These are phyloP conservation scores for Pholiota molesta DNA, from an alignment of 768 basidiomycete species.

Conservation along the genomic window DNA sequence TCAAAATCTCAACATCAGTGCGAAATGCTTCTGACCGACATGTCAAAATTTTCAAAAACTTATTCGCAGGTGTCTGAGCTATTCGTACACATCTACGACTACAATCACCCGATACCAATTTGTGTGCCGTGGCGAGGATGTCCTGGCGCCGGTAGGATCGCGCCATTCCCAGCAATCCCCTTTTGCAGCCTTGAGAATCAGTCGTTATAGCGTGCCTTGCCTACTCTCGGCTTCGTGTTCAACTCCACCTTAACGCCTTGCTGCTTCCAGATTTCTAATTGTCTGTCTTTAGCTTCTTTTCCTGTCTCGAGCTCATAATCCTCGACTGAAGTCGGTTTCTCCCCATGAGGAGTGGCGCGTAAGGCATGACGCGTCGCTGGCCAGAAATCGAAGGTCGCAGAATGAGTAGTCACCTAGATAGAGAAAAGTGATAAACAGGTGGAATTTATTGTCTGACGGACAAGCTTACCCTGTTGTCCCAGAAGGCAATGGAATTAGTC, in stretches of 20 bases:
- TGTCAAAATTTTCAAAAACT: too few species aligned
- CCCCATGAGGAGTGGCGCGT: constrained; percentile 81
- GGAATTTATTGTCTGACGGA: neutral
- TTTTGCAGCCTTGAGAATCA: constrained; percentile 29
- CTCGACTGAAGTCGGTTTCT: constrained; percentile 74
- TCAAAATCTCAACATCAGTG: too few species aligned
- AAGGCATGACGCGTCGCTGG: constrained; percentile 77
- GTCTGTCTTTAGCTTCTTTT: constrained; percentile 72
- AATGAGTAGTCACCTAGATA: constrained; percentile 69
- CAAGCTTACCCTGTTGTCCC: constrained; percentile 76
- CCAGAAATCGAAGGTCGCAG: constrained; percentile 85
- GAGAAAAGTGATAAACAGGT: neutral
- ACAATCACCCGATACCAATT: too few species aligned
- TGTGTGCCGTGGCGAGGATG: too few species aligned
- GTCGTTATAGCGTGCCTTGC: constrained; percentile 61
- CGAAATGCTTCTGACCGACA: too few species aligned
- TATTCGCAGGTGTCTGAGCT: too few species aligned
- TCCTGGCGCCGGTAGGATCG: too few species aligned
- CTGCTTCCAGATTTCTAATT: constrained; percentile 71
- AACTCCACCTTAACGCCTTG: constrained; percentile 54
- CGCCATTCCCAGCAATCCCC: neutral
- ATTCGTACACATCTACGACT: too few species aligned
- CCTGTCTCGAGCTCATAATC: constrained; percentile 69
- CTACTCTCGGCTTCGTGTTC: constrained; percentile 27
- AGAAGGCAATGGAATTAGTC: constrained; percentile 76